Evolutionary conservation across 2,329 filamentous ascomycete species (phyloP).

Genomic region (Setomelanomma holmii): DNA sequence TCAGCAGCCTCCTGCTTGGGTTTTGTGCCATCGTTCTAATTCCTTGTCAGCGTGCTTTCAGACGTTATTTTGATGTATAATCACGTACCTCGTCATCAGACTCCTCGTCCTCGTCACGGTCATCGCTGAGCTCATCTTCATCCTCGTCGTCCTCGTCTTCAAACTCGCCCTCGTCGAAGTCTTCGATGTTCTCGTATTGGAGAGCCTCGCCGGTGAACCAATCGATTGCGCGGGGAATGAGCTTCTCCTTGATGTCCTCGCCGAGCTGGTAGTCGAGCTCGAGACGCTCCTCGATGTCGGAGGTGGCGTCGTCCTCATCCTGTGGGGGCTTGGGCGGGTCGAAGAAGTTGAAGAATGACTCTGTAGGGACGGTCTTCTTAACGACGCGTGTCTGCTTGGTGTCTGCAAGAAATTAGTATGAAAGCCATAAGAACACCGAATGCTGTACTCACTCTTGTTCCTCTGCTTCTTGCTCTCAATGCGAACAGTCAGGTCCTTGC

Average conservation of each 20-base stretch:
- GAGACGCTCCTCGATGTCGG: constrained; percentile 95
- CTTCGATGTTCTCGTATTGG: constrained; percentile 92
- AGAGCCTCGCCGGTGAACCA: constrained; percentile 99
- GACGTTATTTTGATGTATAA: neutral
- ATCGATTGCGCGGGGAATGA: constrained; percentile 97
- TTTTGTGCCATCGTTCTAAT: constrained; percentile 51
- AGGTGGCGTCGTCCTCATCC: constrained; percentile 77
- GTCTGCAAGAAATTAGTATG: constrained; percentile 62
- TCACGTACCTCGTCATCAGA: constrained; percentile 50
- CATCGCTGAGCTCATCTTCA: constrained; percentile 82
- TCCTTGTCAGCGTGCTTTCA: constrained; percentile 16
- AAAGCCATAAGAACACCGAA: neutral
- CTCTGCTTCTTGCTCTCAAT: constrained; percentile 99
- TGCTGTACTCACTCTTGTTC: constrained; percentile 84
- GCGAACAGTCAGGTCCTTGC: constrained; percentile 91
- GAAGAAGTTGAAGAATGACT: constrained; percentile 99
- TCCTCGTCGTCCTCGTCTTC: constrained; percentile 94
- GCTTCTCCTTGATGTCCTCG: constrained; percentile 99
- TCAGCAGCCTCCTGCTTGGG: constrained; percentile 54
- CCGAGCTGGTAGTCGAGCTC: constrained; percentile 99
- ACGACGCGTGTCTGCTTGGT: constrained; percentile 99
- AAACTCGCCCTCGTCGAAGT: constrained; percentile 80
- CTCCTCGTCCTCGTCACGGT: constrained; percentile 75
- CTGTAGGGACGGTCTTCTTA: constrained; percentile 98
- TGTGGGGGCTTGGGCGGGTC: constrained; percentile 86